Base-by-base conservation (phyloP, 2,329 filamentous ascomycete genomes). In the Colletotrichum sp. region DNA sequence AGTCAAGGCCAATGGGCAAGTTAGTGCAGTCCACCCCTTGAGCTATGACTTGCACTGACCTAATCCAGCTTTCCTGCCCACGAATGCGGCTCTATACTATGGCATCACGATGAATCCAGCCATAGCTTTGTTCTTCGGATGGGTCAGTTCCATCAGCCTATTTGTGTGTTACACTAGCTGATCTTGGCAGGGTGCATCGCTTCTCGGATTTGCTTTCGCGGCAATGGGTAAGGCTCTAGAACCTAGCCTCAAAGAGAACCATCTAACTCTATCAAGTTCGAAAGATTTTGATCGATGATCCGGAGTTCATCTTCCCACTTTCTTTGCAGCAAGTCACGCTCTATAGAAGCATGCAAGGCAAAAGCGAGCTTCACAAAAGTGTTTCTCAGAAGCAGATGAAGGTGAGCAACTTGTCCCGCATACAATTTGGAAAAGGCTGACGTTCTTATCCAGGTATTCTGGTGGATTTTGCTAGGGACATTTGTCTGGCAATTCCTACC, bases 401-500 rank as follows among this genome's bases (percentile, higher is more conserved):
- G 28, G 73, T 72, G 30, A 8, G 28, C 18, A 18, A 25, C 5
- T 15, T 5, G 3, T 10, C n/a, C 22, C 16, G 3, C 30, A 39
- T 7, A 1, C 32, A n/a, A n/a, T 22, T 16, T 27, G 6, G 6
- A 22, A 16, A 10, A 25, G 13, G 13, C 61, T 67, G 13, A 72
- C 25, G 5, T 18, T 5, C 0, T 16, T 2, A 90, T 90, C 81
- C 85, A 85, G 60, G 85, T 92, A 2, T 92, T 93, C 81, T 92
- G 91, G 81, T 80, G 85, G 15, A 85, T 88, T 1, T 82, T 93
- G 1, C 74, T 88, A 0, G 90, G 85, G 4, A 85, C 91, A 61
- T 90, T 88, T 0, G 77, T 91, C 1, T 93, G 91, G 91, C 90
- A 93, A 74, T 92, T 93, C 75, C 81, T 93, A 0, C 91, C 91